A percentile compares a stretch with the other conserved stretches of the same genome.
Conservation (phyloP, 192 early-diverging fungal species). For the Backusella sp. region DNA sequence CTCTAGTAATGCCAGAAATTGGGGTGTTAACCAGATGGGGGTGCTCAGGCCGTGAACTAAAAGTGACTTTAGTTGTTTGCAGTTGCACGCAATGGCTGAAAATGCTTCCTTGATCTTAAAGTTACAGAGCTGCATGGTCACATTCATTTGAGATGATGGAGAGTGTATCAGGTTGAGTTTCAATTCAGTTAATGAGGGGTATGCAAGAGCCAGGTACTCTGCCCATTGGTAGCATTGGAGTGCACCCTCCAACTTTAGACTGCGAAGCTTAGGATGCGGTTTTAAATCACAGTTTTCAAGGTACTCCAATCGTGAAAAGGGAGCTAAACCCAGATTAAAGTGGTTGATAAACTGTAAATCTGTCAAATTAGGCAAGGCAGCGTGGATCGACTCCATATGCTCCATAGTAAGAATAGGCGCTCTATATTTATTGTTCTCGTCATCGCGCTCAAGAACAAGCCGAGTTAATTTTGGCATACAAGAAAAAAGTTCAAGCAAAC, state of each 20-base stretch:
- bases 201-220: background rate
- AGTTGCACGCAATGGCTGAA: background rate
- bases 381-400: background rate
- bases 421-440: background rate
- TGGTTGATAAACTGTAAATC: background rate
- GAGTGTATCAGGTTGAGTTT: background rate
- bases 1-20: background rate
- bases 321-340: background rate
- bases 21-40: background rate
- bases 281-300: slow-evolving; percentile 1
- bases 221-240: background rate
- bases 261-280: background rate
- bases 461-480: background rate
- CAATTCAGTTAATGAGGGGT: background rate
- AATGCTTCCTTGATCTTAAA: background rate
- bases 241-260: background rate
- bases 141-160: background rate
- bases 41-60: background rate
- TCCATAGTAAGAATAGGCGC: background rate
- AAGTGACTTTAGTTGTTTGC: background rate
- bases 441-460: background rate
- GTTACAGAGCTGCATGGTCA: background rate
- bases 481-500: background rate
- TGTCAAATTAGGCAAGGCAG: background rate
- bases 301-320: background rate